A percentile compares a stretch with the other conserved stretches of the same genome.
These are phyloP conservation scores for Suillus tomentosus DNA, from an alignment of 768 basidiomycete species.

Conservation along the genomic window DNA sequence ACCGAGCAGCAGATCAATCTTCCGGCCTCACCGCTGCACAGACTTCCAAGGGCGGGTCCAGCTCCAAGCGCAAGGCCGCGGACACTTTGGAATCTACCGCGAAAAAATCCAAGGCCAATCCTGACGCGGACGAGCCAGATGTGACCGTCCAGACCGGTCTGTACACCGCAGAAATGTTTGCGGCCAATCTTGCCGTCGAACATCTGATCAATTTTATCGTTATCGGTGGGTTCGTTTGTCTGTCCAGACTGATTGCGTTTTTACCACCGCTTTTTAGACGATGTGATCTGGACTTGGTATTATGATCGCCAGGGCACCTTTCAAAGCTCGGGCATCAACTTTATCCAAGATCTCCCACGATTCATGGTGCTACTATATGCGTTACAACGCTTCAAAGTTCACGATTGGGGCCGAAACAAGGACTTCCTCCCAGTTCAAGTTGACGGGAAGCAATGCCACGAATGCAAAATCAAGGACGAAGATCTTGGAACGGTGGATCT, in stretches of 20 bases:
- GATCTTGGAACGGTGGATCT: background rate
- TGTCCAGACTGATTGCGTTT: background rate
- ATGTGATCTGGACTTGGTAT: constrained; percentile 8
- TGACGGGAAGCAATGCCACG: background rate
- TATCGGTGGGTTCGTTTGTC: background rate
- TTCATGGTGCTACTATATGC: background rate
- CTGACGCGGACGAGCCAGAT: background rate
- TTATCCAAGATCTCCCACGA: background rate
- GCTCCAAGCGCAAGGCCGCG: background rate
- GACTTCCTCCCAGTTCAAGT: background rate
- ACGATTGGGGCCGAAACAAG: background rate
- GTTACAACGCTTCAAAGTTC: background rate
- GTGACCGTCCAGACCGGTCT: background rate
- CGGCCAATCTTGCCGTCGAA: background rate
- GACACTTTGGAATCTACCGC: background rate
- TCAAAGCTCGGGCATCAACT: background rate
- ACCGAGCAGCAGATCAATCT: background rate
- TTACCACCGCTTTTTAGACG: background rate
- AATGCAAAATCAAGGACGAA: background rate
- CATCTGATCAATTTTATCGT: background rate
- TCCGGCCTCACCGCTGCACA: background rate
- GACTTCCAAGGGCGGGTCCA: background rate
- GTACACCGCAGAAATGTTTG: background rate
- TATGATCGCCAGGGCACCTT: background rate
- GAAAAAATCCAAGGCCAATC: background rate